Evolutionary conservation across 208 protist species (phyloP).

Genomic region (Leishmania martiniquensis): DNA sequence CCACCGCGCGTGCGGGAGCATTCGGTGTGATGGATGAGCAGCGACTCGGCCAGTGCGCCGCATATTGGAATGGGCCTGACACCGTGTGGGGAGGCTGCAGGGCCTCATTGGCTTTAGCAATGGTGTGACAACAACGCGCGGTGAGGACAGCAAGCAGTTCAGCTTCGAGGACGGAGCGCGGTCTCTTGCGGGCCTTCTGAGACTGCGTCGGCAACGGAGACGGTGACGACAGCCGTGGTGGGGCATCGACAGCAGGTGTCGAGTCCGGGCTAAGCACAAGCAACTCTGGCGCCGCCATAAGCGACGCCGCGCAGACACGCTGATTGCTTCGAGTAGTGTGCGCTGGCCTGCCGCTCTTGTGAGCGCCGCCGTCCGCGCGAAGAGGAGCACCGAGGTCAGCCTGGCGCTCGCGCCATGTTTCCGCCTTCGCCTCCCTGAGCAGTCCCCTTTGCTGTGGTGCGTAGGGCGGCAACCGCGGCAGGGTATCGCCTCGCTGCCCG

Average conservation of each 20-base stretch:
- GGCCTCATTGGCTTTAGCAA: not conserved
- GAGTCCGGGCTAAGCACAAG: not conserved
- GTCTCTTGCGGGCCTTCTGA: not conserved
- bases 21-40: not conserved
- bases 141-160: not conserved
- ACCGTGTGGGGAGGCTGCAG: not conserved
- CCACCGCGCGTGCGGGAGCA: not conserved
- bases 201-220: not conserved
- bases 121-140: not conserved
- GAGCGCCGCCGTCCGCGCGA: not conserved
- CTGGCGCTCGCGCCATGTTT: not conserved
- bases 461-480: not conserved
- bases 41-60: not conserved
- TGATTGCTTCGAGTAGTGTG: not conserved
- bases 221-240: too few species aligned
- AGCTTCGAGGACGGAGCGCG: not conserved
- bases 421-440: not conserved
- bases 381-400: not conserved
- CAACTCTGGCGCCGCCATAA: not conserved
- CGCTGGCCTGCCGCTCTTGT: not conserved
- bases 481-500: not conserved
- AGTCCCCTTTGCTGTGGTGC: not conserved
- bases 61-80: not conserved
- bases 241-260: not conserved
- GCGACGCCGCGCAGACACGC: not conserved